Base-by-base conservation (phyloP, 495 filamentous ascomycete species). In the Penicillium robsamsonii region DNA sequence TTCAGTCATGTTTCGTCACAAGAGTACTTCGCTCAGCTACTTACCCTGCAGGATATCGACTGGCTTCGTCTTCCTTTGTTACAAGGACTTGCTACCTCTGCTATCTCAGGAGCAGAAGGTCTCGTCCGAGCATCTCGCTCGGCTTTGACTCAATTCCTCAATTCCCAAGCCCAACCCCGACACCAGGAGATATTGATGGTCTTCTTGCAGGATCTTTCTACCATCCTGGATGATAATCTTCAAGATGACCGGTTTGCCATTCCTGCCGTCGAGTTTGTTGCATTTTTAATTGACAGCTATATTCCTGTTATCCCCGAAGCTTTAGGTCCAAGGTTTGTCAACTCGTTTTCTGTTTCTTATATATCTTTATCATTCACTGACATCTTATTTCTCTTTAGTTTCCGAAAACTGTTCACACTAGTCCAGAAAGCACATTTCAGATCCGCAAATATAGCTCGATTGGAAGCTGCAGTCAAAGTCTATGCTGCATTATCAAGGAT, bases 341-440 rank as follows among this genome's bases (percentile, higher is more conserved):
- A 7, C 15, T 15, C n/a, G 0, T 30, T 18, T 10, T 18, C 30
- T 2, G 0, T 18, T 25, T 11, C 20, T 17, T 15, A n/a, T 27
- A 11, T 29, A 33, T 27, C 10, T 24, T 18, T 2, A 54, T 11
- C 18, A 37, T 35, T 4, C 12, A 5, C 31, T 54, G 22, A 54
- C 51, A 17, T 33, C 2, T 13, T n/a, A 7, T 8, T 17, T 18
- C 7, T 4, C 9, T 54, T 18, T 62, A 84, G 79, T 53, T 80
- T 79, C 60, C 79, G 80, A 59, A 79, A 67, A 22, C 67, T 96
- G 18, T 91, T 92, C 53, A 72, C 83, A 30, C 70, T 83, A 13
- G 80, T 85, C 9, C 90, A 93, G 60, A 90, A 87, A 69, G 79
- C 89, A 4, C 90, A 91, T 62, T 91, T 86, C 76, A 92, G 91